Evolutionary conservation across 345 rosid genomes (phyloP).

Genomic region (Syzygium aqueum): DNA sequence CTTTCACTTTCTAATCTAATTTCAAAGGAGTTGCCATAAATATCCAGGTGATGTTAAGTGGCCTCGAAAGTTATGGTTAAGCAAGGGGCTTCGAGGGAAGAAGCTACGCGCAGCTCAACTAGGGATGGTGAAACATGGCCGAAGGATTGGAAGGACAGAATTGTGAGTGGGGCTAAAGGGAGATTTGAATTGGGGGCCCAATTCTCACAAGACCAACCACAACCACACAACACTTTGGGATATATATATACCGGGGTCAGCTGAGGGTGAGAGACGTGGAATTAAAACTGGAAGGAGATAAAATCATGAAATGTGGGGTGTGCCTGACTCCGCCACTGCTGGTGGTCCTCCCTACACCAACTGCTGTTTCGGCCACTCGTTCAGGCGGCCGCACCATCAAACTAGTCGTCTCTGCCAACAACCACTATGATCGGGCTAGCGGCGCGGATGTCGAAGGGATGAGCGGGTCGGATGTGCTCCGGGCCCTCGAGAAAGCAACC

Average conservation of each 20-base stretch:
- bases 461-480: conserved; percentile 45
- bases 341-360: not conserved
- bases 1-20: not conserved
- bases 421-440: not conserved
- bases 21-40: not conserved
- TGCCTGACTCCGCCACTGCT: not conserved
- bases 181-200: not conserved
- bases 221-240: not conserved
- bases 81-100: not conserved
- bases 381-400: not conserved
- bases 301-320: not conserved
- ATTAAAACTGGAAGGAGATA: not conserved
- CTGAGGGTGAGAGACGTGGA: not conserved
- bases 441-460: conserved; percentile 8
- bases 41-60: not conserved
- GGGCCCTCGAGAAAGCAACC: conserved; percentile 55
- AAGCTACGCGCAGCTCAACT: not conserved
- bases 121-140: not conserved
- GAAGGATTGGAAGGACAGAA: not conserved
- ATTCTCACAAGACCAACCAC: not conserved
- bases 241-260: not conserved
- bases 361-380: not conserved
- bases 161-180: not conserved
- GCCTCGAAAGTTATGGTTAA: not conserved
- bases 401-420: not conserved